Evolutionary conservation across 2,329 filamentous ascomycete genomes (phyloP), one percentile per base, ranked within the genome.

Genomic region (Ascochyta rabiei): DNA sequence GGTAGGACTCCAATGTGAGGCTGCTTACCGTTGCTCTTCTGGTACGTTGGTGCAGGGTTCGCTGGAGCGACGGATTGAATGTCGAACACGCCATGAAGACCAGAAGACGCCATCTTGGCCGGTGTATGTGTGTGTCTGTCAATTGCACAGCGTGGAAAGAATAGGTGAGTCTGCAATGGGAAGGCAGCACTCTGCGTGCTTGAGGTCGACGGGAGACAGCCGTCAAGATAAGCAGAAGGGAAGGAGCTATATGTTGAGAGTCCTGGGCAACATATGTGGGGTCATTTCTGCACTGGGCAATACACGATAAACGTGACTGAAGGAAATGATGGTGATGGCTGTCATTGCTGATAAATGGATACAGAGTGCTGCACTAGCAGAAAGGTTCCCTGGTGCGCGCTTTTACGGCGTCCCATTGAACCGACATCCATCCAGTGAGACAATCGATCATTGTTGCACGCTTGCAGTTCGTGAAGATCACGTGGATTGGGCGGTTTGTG

Each of bases 11-110:
- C 64, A 16, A 64, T 39, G 48, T 66, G 50, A 18, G 48, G 57
- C 21, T 66, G 51, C 16, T 60, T 56, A 13, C 53, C 45, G 37
- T 57, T 60, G 38, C 38, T 54, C 48, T 73, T 72, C 34, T 68
- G 69, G 47, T 58, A 68, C 37, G 75, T 74, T 7, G 75, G 68
- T 23, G 75, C 71, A 10, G 77, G 78, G 30, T 68, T 76, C 23
- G 73, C 53, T 4, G 63, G 54, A 13, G 68, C 59, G 6, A 62
- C 55, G 45, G 73, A 71, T 35, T 81, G 76, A 23, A 81, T 74
- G 40, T 78, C 72, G 47, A 81, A 69, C 23, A 80, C 64, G 18
- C 74, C 70, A 18, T 75, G 75, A 21, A 81, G 67, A 60, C 61
- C 19, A 56, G 69, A 43, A 12, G 74, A 60, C 38, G 75, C 62